phyloP scores from a whole-genome alignment of 768 basidiomycete genomes.

The Cyathus striatus region DNA sequence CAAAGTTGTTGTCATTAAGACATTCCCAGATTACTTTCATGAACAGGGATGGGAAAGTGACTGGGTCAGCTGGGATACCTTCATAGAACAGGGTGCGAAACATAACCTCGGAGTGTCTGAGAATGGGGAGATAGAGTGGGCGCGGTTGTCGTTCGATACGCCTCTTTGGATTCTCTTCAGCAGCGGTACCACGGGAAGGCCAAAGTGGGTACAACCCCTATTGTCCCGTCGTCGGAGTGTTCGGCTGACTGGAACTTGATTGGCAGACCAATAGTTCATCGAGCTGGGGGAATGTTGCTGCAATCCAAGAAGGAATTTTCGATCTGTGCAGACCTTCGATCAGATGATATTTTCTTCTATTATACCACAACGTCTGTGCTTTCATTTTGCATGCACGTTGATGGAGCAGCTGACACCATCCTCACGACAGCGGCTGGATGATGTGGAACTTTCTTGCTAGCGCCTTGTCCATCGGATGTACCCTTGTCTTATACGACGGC shows the following conservation, averaged over 20 bases:
- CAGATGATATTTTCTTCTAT: conserved; percentile 75
- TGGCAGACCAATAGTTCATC: conserved; percentile 69
- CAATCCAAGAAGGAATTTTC: conserved; percentile 68
- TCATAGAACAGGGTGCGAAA: conserved; percentile 41
- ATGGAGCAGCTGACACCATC: too few species aligned
- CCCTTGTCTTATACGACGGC: conserved; percentile 76
- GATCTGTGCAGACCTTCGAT: conserved; percentile 60
- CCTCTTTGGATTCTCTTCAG: conserved; percentile 88
- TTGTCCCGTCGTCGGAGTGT: too few species aligned
- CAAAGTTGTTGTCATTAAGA: conserved; percentile 54
- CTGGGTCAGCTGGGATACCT: conserved; percentile 53
- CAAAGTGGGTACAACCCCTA: conserved; percentile 47
- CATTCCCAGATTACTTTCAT: conserved; percentile 29
- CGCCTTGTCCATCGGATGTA: conserved; percentile 60
- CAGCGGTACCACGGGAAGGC: conserved; percentile 75
- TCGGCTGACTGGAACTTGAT: too few species aligned
- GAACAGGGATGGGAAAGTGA: conserved; percentile 33
- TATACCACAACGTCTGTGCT: conserved; percentile 71
- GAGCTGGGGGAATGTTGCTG: conserved; percentile 73
- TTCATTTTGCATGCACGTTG: too few species aligned
- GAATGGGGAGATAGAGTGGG: conserved; percentile 61
- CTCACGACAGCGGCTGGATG: conserved; percentile 74
- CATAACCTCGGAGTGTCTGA: conserved; percentile 40
- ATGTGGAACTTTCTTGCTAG: conserved; percentile 85
- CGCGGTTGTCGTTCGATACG: conserved; percentile 58